A percentile compares a stretch with the other conserved stretches of the same genome.
Evolutionary conservation across 1,284 basidiomycete genomes (phyloP).

Genomic region (Apiotrichum sp.): DNA sequence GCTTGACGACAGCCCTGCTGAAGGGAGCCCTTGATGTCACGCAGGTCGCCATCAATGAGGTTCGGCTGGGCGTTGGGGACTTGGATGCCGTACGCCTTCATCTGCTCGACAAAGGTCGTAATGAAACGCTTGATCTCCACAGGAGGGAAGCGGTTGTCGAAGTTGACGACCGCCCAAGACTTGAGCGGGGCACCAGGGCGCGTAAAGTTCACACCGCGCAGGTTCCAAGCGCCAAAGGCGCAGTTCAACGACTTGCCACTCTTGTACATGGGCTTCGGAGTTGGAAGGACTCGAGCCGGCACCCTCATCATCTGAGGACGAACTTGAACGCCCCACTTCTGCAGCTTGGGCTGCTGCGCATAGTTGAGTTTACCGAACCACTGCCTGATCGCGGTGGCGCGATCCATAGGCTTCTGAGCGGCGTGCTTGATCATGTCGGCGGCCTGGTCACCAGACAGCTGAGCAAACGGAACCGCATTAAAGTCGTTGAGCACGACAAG

Average conservation of each 20-base stretch:
- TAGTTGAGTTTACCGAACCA: slow-evolving; percentile 43
- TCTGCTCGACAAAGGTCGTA: not conserved
- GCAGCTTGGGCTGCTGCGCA: slow-evolving; percentile 34
- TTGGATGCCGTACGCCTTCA: slow-evolving; percentile 16
- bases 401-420: slow-evolving; percentile 42
- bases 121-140: slow-evolving; percentile 21
- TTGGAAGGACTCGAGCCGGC: slow-evolving; percentile 42
- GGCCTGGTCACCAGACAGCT: slow-evolving; percentile 35
- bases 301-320: slow-evolving; percentile 32
- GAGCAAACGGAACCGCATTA: slow-evolving; percentile 33
- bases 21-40: slow-evolving; percentile 8
- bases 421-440: slow-evolving; percentile 48
- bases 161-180: slow-evolving; percentile 43
- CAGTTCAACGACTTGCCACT: slow-evolving; percentile 27
- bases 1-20: slow-evolving; percentile 27
- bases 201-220: slow-evolving; percentile 28
- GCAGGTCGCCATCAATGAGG: slow-evolving; percentile 4
- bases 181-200: slow-evolving; percentile 37
- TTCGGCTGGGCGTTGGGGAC: slow-evolving; percentile 28
- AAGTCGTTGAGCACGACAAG: slow-evolving; percentile 39
- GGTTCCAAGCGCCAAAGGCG: slow-evolving; percentile 25
- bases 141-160: slow-evolving; percentile 22
- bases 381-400: slow-evolving; percentile 30
- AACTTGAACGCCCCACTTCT: slow-evolving; percentile 47
- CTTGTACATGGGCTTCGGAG: slow-evolving; percentile 39